Conservation (phyloP, 2,329 filamentous ascomycete genomes). For the Fusarium luffae region DNA sequence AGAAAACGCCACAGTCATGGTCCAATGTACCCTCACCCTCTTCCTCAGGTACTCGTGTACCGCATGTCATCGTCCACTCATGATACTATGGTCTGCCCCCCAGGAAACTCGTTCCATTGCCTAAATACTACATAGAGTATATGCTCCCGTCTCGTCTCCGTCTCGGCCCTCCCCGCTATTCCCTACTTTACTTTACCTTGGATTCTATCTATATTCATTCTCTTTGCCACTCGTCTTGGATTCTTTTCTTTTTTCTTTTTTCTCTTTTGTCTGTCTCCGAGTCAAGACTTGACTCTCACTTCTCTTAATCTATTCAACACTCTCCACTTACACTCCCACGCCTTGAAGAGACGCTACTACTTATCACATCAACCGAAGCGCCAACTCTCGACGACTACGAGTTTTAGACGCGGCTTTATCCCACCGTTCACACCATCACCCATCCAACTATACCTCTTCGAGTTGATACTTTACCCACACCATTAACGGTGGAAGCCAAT, state of each 20-base stretch:
- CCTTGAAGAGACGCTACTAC: constrained; percentile 19
- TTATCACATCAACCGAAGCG: constrained; percentile 39
- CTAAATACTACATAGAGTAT: constrained; percentile 47
- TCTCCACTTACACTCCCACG: constrained; percentile 37
- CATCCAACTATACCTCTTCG: constrained; percentile 41
- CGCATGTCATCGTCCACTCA: constrained; percentile 46
- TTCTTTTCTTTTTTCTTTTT: constrained; percentile 15
- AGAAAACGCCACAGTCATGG: constrained; percentile 45
- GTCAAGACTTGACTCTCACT: constrained; percentile 5
- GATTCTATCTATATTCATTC: constrained; percentile 27
- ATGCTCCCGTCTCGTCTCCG: constrained; percentile 37
- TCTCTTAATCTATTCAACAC: constrained; percentile 7
- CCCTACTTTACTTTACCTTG: not conserved
- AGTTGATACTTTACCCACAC: constrained; percentile 41
- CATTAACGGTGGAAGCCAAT: constrained; percentile 22
- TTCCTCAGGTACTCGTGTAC: constrained; percentile 44
- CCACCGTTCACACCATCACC: constrained; percentile 43
- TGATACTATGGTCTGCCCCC: constrained; percentile 30
- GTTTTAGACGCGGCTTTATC: constrained; percentile 42
- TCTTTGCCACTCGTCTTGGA: constrained; percentile 28
- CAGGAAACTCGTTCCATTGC: constrained; percentile 41
- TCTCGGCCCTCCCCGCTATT: constrained; percentile 40
- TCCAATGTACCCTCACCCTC: constrained; percentile 44
- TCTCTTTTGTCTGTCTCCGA: constrained; percentile 18
- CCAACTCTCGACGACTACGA: constrained; percentile 31